A percentile compares a stretch with the other conserved stretches of the same genome.
Conservation (phyloP, 768 basidiomycete genomes). For the Plicaturopsis crispa region DNA sequence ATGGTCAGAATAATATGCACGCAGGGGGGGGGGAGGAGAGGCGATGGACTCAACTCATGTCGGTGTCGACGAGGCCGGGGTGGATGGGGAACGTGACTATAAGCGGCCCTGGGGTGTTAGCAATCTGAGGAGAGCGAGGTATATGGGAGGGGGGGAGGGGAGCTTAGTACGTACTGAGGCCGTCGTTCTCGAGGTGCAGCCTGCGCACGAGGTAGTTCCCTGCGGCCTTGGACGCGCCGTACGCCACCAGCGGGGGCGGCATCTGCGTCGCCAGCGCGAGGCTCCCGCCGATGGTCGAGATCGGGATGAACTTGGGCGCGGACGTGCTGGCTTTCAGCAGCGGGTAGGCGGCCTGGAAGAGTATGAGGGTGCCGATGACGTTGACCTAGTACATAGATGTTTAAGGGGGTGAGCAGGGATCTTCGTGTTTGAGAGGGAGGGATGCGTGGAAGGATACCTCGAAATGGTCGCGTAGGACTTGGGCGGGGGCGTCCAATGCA, state of each 20-base stretch:
- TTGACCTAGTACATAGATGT: neutral
- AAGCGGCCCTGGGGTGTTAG: too few species aligned
- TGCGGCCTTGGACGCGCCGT: constrained; percentile 5
- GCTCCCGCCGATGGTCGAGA: too few species aligned
- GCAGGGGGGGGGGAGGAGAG: too few species aligned
- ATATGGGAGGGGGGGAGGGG: too few species aligned
- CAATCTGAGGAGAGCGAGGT: too few species aligned
- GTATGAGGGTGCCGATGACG: constrained; percentile 3
- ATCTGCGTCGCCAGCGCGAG: too few species aligned
- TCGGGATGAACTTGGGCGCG: neutral
- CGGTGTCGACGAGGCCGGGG: constrained; percentile 1
- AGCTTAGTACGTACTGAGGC: too few species aligned
- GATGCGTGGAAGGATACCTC: neutral
- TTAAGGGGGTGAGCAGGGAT: neutral
- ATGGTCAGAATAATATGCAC: too few species aligned
- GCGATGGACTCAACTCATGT: neutral
- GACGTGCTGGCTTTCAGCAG: constrained; percentile 3
- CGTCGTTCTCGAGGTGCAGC: too few species aligned
- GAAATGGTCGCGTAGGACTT: constrained; percentile 1
- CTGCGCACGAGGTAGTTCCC: neutral
- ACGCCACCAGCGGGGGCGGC: too few species aligned
- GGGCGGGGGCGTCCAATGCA: neutral
- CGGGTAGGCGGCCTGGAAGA: constrained; percentile 2
- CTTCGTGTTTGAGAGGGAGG: too few species aligned
- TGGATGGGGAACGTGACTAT: neutral